Conservation (phyloP, 23 red algal genomes). For the Rhodosorus marinus region DNA sequence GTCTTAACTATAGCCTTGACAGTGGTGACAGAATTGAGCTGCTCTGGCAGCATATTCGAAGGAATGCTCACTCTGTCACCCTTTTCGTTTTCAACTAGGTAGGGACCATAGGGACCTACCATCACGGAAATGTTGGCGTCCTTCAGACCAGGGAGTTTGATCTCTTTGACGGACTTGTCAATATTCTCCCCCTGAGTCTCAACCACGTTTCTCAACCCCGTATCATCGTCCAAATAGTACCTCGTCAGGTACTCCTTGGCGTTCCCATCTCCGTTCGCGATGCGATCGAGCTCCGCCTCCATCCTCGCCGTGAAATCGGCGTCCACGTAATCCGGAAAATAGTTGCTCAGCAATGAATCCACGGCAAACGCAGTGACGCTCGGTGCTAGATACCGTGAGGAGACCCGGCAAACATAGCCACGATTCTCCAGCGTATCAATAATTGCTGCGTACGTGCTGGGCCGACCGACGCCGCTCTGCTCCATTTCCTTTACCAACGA, state of each 20-base stretch:
- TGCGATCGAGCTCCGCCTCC: constrained; percentile 69
- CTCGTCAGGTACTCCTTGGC: constrained; percentile 43
- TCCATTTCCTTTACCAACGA: constrained; percentile 85
- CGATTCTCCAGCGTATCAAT: constrained; percentile 79
- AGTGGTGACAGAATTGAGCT: too few species aligned
- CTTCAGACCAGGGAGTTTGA: background rate
- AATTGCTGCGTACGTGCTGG: constrained; percentile 82
- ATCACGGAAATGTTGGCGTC: constrained; percentile 21
- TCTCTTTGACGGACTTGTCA: background rate
- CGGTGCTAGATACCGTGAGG: constrained; percentile 37
- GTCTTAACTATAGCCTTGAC: constrained; percentile 18
- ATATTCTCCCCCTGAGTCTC: background rate
- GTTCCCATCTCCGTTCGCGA: constrained; percentile 62
- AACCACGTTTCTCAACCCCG: too few species aligned
- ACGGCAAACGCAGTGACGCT: constrained; percentile 81
- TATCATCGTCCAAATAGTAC: constrained; percentile 79
- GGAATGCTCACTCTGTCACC: too few species aligned
- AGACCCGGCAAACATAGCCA: constrained; percentile 52
- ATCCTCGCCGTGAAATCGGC: constrained; percentile 74
- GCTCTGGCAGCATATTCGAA: too few species aligned
- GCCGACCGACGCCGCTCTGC: constrained; percentile 71
- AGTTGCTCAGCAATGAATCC: constrained; percentile 25
- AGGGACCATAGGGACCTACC: constrained; percentile 84
- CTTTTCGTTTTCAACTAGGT: constrained; percentile 25
- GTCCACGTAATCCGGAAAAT: constrained; percentile 80